A percentile compares a stretch with the other conserved stretches of the same genome.
Conservation (phyloP, 2,329 filamentous ascomycete genomes). For the Didymella pomorum region DNA sequence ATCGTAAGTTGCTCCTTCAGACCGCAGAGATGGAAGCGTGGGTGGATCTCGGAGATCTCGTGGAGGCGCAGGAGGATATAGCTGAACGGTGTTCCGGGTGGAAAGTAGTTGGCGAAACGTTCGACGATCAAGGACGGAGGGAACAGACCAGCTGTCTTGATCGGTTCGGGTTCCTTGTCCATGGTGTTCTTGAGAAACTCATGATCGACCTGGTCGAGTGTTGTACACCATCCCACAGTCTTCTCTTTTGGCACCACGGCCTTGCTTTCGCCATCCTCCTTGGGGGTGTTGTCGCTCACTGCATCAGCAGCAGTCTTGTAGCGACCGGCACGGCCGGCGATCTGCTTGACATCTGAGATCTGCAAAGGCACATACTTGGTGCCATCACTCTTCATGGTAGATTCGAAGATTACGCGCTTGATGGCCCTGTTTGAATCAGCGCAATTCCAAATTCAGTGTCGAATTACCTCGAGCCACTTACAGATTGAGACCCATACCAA, state of each 20-base stretch:
- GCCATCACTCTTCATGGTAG: constrained; percentile 76
- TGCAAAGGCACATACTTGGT: constrained; percentile 64
- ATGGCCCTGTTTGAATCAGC: constrained; percentile 64
- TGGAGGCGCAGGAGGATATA: constrained; percentile 81
- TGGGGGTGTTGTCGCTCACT: constrained; percentile 34
- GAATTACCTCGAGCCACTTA: constrained; percentile 54
- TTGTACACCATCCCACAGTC: constrained; percentile 78
- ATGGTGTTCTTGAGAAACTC: constrained; percentile 69
- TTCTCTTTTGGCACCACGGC: constrained; percentile 13
- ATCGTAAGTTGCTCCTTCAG: constrained; percentile 70
- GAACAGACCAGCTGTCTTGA: constrained; percentile 75
- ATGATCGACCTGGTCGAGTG: constrained; percentile 76
- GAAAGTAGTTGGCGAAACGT: constrained; percentile 82
- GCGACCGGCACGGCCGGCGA: constrained; percentile 88
- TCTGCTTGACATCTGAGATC: constrained; percentile 88
- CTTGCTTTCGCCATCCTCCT: constrained; percentile 11
- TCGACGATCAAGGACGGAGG: constrained; percentile 76
- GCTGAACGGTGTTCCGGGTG: constrained; percentile 78
- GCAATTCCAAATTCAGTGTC: not conserved
- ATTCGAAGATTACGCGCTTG: constrained; percentile 88
- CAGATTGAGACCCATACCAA: constrained; percentile 96
- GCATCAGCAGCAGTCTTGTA: constrained; percentile 76
- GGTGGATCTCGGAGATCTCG: constrained; percentile 70
- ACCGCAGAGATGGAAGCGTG: constrained; percentile 74
- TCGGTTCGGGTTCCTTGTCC: constrained; percentile 66